Evolutionary conservation across 768 basidiomycete genomes (phyloP), one percentile per base, ranked within the genome.

Genomic region (Candolleomyces eurysporus): DNA sequence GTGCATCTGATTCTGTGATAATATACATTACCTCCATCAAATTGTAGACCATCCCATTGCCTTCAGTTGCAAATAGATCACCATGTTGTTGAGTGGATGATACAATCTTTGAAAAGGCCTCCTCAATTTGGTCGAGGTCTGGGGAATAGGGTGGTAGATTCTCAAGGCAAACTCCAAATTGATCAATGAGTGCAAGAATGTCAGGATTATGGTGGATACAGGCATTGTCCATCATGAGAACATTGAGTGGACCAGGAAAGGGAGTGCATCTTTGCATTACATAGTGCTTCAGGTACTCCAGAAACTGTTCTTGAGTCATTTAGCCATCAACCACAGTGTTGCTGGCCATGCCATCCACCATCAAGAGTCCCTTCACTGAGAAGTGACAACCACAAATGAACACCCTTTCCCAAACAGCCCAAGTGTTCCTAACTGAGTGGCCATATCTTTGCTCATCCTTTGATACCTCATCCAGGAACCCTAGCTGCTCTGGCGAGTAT

Each of bases 131-230:
- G 50, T 79, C 77, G 43, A 75, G 55, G 50, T 79, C 76, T 0
- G 76, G 76, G 0, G 76, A 79, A 58, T 78, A 79, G 5, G 73
- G 75, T 1, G 73, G 76, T 7, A 78, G 68, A 56, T 62, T 77
- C 22, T 68, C 61, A 22, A 75, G 49, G 1, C 63, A 59, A 17
- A 72, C 68, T 17, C 42, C 42, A 43, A 9, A 43, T 17, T 43
- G 42, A 8, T 43, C 42, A 9, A 17, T 17, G 9, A 76, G 62
- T 31, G 68, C 70, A 14, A 64, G 22, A 26, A 76, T 69, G 16
- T 67, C 66, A 17, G 61, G 64, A 3, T 68, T 65, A 56, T 75
- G 74, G 52, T 75, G 72, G 76, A 73, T 1, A n/a, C n/a, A n/a
- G n/a, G n/a, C n/a, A n/a, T n/a, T n/a, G n/a, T n/a, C n/a, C n/a